phyloP scores from a whole-genome alignment of 2,329 filamentous ascomycete species.

The Verticillium nonalfalfae region DNA sequence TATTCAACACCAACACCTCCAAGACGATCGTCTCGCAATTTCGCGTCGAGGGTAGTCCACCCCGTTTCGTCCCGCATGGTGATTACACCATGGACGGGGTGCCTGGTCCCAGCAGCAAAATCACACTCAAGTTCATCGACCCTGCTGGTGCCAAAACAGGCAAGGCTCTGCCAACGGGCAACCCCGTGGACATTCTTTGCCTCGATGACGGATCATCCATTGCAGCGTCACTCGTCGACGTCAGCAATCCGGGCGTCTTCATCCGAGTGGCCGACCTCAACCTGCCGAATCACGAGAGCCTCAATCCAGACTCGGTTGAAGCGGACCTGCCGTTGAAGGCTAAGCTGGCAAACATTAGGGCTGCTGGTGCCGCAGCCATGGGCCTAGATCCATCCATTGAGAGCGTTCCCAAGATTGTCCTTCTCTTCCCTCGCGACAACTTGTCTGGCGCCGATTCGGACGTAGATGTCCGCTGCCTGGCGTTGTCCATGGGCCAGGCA shows the following conservation, averaged over 20 bases:
- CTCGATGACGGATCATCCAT: slow-evolving; percentile 20
- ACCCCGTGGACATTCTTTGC: slow-evolving; percentile 21
- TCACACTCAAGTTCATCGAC: slow-evolving; percentile 29
- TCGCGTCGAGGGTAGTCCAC: slow-evolving; percentile 17
- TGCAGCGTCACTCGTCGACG: slow-evolving; percentile 30
- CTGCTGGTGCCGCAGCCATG: slow-evolving; percentile 29
- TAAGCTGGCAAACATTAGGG: slow-evolving; percentile 27
- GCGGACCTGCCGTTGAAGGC: slow-evolving; percentile 20
- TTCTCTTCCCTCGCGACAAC: slow-evolving; percentile 27
- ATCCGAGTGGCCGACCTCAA: slow-evolving; percentile 24
- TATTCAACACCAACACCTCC: slow-evolving; percentile 58
- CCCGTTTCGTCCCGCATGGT: slow-evolving; percentile 21
- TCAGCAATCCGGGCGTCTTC: slow-evolving; percentile 35
- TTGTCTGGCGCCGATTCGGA: slow-evolving; percentile 9
- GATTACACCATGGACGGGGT: slow-evolving; percentile 33
- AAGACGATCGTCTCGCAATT: slow-evolving; percentile 37
- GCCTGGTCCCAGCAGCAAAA: slow-evolving; percentile 23
- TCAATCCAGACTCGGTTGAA: slow-evolving; percentile 22
- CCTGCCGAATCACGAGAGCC: slow-evolving; percentile 7
- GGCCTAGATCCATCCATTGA: slow-evolving; percentile 27
- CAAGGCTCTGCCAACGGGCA: slow-evolving; percentile 29
- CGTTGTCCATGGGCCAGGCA: slow-evolving; percentile 38
- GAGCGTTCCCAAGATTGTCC: slow-evolving; percentile 37
- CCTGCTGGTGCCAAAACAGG: slow-evolving; percentile 35
- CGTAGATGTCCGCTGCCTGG: slow-evolving; percentile 36